phyloP scores from a whole-genome alignment of 1,284 basidiomycete species.

The Marasmius sp. region DNA sequence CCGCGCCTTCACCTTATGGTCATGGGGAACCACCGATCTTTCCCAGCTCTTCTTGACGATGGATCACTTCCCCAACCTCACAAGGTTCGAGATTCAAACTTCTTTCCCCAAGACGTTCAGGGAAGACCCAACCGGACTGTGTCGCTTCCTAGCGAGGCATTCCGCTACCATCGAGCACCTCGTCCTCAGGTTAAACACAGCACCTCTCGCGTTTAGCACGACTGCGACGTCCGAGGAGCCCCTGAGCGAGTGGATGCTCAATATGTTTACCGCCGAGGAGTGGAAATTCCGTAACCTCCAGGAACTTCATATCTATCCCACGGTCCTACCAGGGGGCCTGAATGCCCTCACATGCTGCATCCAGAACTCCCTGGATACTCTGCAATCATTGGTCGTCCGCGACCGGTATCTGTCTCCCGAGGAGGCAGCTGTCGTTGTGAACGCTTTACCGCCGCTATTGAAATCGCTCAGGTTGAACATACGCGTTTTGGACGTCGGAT shows the following conservation, averaged over 20 bases:
- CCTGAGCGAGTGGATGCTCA: conserved; percentile 32
- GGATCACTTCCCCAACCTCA: conserved; percentile 29
- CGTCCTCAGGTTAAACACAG: conserved; percentile 37
- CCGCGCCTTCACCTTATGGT: conserved; percentile 31
- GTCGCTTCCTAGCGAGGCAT: conserved; percentile 27
- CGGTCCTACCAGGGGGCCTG: conserved; percentile 29
- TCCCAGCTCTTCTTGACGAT: conserved; percentile 34
- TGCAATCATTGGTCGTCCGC: conserved; percentile 33
- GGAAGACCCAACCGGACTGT: conserved; percentile 32
- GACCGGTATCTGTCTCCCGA: conserved; percentile 36
- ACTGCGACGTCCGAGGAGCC: conserved; percentile 21
- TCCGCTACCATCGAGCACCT: conserved; percentile 30
- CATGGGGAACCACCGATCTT: conserved; percentile 36
- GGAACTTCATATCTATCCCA: conserved; percentile 39
- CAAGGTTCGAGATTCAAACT: conserved; percentile 32
- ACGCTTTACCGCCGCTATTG: conserved; percentile 24
- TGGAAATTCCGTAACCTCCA: conserved; percentile 27
- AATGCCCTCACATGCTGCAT: conserved; percentile 30
- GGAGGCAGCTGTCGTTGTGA: conserved; percentile 27
- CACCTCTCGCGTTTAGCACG: conserved; percentile 27
- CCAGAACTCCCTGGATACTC: conserved; percentile 26
- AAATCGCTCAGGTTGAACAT: conserved; percentile 33
- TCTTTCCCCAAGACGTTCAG: conserved; percentile 38
- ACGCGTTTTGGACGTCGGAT: conserved; percentile 26
- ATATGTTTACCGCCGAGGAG: conserved; percentile 20